phyloP scores from a whole-genome alignment of 2,329 filamentous ascomycete species.

The Sporothrix globosa region DNA sequence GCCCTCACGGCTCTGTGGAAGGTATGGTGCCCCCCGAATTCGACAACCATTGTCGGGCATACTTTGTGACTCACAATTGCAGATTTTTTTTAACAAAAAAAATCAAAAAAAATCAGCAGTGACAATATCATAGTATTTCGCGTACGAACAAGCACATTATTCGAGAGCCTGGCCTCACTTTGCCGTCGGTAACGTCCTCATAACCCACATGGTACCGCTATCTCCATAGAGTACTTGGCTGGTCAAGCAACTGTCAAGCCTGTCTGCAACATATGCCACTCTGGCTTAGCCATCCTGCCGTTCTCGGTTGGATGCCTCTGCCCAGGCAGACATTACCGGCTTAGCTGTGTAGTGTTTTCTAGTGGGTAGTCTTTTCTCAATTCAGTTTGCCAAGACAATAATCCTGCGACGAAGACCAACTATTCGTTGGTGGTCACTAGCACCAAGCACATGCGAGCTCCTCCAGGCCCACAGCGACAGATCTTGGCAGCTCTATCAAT shows the following conservation, averaged over 20 bases:
- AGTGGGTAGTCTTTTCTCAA: no score
- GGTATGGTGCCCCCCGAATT: no score
- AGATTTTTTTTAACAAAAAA: no score
- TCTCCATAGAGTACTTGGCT: neutral
- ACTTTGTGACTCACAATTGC: no score
- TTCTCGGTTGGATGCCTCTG: neutral
- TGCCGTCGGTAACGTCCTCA: neutral
- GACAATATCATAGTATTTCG: no score
- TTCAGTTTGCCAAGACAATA: conserved; percentile 19
- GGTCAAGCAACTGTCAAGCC: conserved; percentile 13
- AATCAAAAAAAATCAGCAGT: no score
- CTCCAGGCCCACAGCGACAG: neutral
- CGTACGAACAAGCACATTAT: no score
- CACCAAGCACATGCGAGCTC: neutral
- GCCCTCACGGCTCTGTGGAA: no score
- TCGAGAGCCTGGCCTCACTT: no score
- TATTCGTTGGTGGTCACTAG: neutral
- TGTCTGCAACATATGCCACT: neutral
- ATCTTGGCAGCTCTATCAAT: conserved; percentile 13
- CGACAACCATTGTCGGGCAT: no score
- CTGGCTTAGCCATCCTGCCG: neutral
- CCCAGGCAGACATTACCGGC: neutral
- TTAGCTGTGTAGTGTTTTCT: no score
- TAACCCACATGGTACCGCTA: neutral
- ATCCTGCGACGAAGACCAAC: neutral